Evolutionary conservation across 1,139 yeast species (phyloP).

Genomic region (Lodderomyces beijingensis): DNA sequence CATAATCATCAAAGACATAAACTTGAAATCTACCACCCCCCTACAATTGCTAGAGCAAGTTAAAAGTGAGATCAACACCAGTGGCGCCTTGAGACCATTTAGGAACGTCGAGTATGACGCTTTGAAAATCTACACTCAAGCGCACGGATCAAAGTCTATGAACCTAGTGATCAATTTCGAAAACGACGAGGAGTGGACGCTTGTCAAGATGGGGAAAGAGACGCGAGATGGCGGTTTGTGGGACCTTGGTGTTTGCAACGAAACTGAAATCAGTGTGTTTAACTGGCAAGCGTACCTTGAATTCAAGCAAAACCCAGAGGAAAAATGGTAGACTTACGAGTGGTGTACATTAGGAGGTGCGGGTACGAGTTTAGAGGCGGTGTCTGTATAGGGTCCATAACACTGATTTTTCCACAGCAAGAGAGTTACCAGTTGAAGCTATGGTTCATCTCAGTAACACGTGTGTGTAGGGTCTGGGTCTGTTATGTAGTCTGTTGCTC

Average conservation of each 20-base stretch:
- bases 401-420: too few species aligned
- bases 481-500: too few species aligned
- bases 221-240: constrained; percentile 39
- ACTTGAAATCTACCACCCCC: constrained; percentile 69
- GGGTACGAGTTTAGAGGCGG: too few species aligned
- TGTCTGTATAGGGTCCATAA: too few species aligned
- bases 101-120: constrained; percentile 74
- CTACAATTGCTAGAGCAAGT: constrained; percentile 50
- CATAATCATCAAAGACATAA: constrained; percentile 65
- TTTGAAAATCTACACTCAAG: constrained; percentile 84
- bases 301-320: constrained; percentile 80
- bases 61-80: constrained; percentile 48
- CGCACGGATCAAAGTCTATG: constrained; percentile 93
- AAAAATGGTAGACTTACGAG: constrained; percentile 67
- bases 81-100: constrained; percentile 76
- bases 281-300: constrained; percentile 60
- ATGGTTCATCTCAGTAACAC: too few species aligned
- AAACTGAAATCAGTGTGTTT: constrained; percentile 83
- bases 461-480: too few species aligned
- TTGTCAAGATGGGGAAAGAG: constrained; percentile 30
- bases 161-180: constrained; percentile 88
- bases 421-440: too few species aligned
- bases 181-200: constrained; percentile 56
- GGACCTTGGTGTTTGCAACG: constrained; percentile 79
- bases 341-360: too few species aligned